A percentile compares a stretch with the other conserved stretches of the same genome.
Conservation (phyloP, 2,329 filamentous ascomycete species). For the Xylaria sp. region DNA sequence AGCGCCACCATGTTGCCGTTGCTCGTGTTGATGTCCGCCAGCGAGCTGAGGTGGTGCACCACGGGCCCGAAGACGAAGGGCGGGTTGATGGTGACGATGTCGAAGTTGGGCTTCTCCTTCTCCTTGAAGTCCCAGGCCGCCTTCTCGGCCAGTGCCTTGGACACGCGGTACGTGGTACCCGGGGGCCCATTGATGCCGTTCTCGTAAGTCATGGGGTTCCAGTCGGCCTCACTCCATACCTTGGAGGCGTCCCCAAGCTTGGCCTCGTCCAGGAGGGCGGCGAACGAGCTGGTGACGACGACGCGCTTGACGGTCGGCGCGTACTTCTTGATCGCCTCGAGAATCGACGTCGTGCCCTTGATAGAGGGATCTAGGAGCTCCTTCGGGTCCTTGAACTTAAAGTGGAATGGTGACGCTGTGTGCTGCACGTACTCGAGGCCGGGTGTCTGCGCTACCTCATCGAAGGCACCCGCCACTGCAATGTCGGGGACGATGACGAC, state of each 20-base stretch:
- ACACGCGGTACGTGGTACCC: constrained; percentile 63
- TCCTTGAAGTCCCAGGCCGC: constrained; percentile 65
- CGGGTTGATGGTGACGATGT: constrained; percentile 65
- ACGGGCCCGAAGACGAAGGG: constrained; percentile 67
- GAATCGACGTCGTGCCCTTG: constrained; percentile 73
- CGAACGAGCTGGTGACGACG: constrained; percentile 69
- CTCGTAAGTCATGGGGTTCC: constrained; percentile 64
- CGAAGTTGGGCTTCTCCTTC: constrained; percentile 58
- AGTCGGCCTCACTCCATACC: constrained; percentile 60
- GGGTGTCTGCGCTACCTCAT: constrained; percentile 65
- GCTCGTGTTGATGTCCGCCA: constrained; percentile 64
- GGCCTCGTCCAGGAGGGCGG: constrained; percentile 59
- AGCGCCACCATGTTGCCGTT: constrained; percentile 63
- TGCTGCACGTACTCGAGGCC: constrained; percentile 68
- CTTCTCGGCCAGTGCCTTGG: constrained; percentile 65
- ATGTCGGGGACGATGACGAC: constrained; percentile 80
- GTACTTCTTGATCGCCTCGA: constrained; percentile 73
- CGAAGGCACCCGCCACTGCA: constrained; percentile 77
- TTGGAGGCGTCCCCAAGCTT: constrained; percentile 53
- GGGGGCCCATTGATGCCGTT: constrained; percentile 55
- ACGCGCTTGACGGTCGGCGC: constrained; percentile 74
- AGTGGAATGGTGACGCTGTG: constrained; percentile 71
- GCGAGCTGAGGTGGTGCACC: constrained; percentile 58
- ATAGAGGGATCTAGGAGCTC: constrained; percentile 70
- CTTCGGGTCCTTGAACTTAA: constrained; percentile 61